These are phyloP conservation scores for Candida nemodendra DNA, from an alignment of 805 yeast species.

Conservation along the genomic window DNA sequence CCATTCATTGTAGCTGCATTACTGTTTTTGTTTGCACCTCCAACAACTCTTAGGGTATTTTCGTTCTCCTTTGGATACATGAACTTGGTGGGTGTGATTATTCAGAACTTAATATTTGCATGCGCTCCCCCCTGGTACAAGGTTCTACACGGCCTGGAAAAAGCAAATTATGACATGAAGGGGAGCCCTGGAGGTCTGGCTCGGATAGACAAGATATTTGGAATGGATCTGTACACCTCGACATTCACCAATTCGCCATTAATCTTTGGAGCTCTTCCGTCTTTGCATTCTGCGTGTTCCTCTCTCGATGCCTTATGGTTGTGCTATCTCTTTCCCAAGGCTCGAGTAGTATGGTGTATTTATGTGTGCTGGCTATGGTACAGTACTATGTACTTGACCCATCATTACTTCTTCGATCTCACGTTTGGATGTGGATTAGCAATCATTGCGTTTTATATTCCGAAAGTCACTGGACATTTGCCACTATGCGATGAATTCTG, in stretches of 20 bases:
- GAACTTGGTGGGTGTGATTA: conserved; percentile 82
- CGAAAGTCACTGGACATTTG: conserved; percentile 48
- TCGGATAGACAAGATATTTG: conserved; percentile 77
- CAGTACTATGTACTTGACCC: conserved; percentile 97
- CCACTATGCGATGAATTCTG: conserved; percentile 15
- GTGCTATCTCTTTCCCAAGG: conserved; percentile 75
- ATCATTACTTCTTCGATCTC: conserved; percentile 91
- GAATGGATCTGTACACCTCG: conserved; percentile 78
- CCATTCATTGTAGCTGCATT: conserved; percentile 84
- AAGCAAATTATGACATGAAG: conserved; percentile 86
- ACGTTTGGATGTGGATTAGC: conserved; percentile 92
- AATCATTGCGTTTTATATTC: conserved; percentile 62
- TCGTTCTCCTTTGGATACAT: conserved; percentile 94
- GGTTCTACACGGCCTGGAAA: conserved; percentile 75
- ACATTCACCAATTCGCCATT: conserved; percentile 84
- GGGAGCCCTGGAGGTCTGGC: conserved; percentile 97
- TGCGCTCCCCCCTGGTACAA: conserved; percentile 99
- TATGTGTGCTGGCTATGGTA: conserved; percentile 98
- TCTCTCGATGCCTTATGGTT: conserved; percentile 90
- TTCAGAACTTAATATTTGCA: conserved; percentile 75
- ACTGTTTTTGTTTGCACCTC: conserved; percentile 87
- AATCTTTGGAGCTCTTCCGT: conserved; percentile 76
- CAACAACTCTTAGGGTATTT: conserved; percentile 75
- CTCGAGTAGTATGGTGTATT: conserved; percentile 59
- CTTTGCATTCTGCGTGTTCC: conserved; percentile 92